phyloP scores from a whole-genome alignment of 345 rosid genomes.

The Lepidium aucheri region DNA sequence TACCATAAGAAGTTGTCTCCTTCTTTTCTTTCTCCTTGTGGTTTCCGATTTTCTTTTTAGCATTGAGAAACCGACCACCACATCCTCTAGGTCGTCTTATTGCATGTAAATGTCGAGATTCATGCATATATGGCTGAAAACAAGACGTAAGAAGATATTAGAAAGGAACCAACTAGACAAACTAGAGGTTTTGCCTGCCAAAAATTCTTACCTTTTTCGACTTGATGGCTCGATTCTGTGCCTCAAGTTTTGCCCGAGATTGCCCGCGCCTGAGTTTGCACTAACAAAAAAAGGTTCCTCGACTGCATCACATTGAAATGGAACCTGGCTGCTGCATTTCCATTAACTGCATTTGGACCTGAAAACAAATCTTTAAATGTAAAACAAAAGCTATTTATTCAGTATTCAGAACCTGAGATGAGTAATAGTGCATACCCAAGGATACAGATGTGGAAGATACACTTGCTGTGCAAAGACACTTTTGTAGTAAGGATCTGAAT shows the following conservation, averaged over 20 bases:
- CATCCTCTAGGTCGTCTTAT: slow-evolving; percentile 88
- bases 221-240: slow-evolving; percentile 55
- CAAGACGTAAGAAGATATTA: background rate
- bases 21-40: slow-evolving; percentile 38
- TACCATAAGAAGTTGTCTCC: slow-evolving; percentile 39
- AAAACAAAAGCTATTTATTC: background rate
- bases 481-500: slow-evolving; percentile 90
- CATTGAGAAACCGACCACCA: slow-evolving; percentile 86
- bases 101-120: slow-evolving; percentile 95
- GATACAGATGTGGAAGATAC: slow-evolving; percentile 69
- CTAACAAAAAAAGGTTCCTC: slow-evolving; percentile 98
- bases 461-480: slow-evolving; percentile 85
- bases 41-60: slow-evolving; percentile 54
- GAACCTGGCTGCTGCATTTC: slow-evolving; percentile 98
- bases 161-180: background rate
- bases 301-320: slow-evolving; percentile 81
- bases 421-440: slow-evolving; percentile 32
- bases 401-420: background rate
- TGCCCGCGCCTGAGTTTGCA: slow-evolving; percentile 92
- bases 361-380: background rate
- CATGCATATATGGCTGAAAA: slow-evolving; percentile 93
- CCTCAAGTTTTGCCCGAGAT: slow-evolving; percentile 90
- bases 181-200: background rate
- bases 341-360: slow-evolving; percentile 94
- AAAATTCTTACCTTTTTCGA: slow-evolving; percentile 54